Base-by-base conservation (phyloP, 2,329 filamentous ascomycete genomes). In the Balansia obtecta region DNA sequence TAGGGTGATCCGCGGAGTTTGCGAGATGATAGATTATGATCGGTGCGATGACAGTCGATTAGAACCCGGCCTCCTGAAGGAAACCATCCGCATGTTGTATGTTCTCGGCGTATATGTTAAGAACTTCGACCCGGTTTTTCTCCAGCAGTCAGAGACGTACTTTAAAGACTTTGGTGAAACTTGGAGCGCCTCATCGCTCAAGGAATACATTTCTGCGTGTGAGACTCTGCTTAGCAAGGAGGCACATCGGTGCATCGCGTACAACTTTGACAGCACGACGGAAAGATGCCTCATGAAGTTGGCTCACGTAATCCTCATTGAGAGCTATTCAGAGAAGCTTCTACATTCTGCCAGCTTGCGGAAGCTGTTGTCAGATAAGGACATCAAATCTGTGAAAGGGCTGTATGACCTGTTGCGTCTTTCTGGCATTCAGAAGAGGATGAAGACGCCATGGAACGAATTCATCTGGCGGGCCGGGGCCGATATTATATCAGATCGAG, bases 181-280 rank as follows among this genome's bases (percentile, higher is more conserved):
- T 10, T 78, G 82, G 60, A 83, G 81, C 51, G 66, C 71, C 4
- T 75, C 76, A 20, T 76, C 76, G 15, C 72, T 97, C 41, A 83
- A 86, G 50, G 76, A 79, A 12, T 97, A 96, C 64, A 86, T 95
- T 44, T 71, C 75, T 18, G 78, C 79, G 27, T 85, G 85, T 49
- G 77, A 85, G 54, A 70, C 69, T 42, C 72, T 96, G 32, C 80
- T 97, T 20, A 73, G 77, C 48, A 73, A 71, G 48, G 93, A 98
- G 66, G 77, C 85, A 56, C 68, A 76, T 52, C 78, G 90, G 38
- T 95, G 89, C 62, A 86, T 93, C 54, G 71, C 79, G 16, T 94
- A 86, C 67, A 85, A 86, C 52, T 76, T 98, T 43, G 88, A 95
- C 62, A 83, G 81, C 54, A 86, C 83, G 20, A 97, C 93, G 0